A percentile compares a stretch with the other conserved stretches of the same genome.
Evolutionary conservation across 2,329 filamentous ascomycete species (phyloP).

Genomic region (Lasiodiplodia gonubiensis): DNA sequence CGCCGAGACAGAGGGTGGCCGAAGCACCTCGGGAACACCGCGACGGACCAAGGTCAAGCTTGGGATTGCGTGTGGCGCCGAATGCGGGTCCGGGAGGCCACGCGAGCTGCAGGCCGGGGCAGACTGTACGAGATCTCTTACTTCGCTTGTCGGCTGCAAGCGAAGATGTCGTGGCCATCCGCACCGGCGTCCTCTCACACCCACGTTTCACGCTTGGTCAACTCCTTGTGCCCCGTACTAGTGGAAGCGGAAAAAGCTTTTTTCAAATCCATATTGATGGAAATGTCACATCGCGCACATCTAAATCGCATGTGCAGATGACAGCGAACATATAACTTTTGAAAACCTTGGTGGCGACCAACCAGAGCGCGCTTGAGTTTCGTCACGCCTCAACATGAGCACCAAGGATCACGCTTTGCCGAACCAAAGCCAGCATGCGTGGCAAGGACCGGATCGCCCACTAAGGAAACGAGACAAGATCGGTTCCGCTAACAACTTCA

Average conservation of each 20-base stretch:
- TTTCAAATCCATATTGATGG: too few species aligned
- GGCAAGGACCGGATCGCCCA: background rate
- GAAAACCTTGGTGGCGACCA: too few species aligned
- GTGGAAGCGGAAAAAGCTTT: too few species aligned
- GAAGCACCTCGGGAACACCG: conserved; percentile 9
- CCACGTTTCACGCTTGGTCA: too few species aligned
- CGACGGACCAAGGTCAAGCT: conserved; percentile 14
- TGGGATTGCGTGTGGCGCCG: conserved; percentile 18
- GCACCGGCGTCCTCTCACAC: background rate
- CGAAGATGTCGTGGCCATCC: conserved; percentile 8
- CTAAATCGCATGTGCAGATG: background rate
- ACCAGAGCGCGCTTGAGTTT: too few species aligned
- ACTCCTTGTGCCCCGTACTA: too few species aligned
- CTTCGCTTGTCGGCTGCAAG: background rate
- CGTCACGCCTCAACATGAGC: background rate
- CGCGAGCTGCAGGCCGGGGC: conserved; percentile 21
- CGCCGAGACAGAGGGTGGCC: conserved; percentile 17
- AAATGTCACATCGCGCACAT: background rate
- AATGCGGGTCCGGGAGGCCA: conserved; percentile 23
- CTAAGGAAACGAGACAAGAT: background rate
- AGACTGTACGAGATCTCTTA: background rate
- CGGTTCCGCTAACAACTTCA: background rate
- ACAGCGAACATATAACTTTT: background rate
- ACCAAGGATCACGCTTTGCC: background rate
- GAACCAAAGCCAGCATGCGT: background rate